These are phyloP conservation scores for Rhizopus arrhizus DNA, from an alignment of 371 early-diverging fungal genomes.

Conservation along the genomic window DNA sequence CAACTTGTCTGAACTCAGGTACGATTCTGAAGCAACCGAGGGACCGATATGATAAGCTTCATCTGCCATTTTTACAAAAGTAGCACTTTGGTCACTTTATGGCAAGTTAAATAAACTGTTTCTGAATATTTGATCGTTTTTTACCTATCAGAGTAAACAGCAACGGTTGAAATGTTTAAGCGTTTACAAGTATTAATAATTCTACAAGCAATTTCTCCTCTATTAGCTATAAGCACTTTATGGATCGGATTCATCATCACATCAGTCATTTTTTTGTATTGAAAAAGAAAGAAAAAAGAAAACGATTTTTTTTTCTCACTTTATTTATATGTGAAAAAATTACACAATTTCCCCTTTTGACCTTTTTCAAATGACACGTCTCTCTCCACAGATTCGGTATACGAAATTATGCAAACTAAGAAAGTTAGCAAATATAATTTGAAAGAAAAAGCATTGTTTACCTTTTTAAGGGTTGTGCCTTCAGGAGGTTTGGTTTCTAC, in stretches of 20 bases:
- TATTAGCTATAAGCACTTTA: slow-evolving; percentile 95
- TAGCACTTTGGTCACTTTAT: slow-evolving; percentile 78
- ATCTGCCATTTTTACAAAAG: slow-evolving; percentile 84
- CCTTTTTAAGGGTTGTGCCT: slow-evolving; percentile 86
- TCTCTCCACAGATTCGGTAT: slow-evolving; percentile 9
- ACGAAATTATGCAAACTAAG: slow-evolving; percentile 21
- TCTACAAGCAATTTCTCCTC: slow-evolving; percentile 95
- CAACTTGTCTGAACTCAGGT: slow-evolving; percentile 68
- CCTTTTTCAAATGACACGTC: slow-evolving; percentile 3
- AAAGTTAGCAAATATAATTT: background rate
- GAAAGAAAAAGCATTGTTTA: slow-evolving; percentile 13
- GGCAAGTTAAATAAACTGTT: background rate
- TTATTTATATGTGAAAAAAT: slow-evolving; percentile 17
- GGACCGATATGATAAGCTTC: slow-evolving; percentile 78
- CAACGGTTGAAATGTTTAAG: slow-evolving; percentile 88
- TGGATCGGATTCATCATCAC: slow-evolving; percentile 54
- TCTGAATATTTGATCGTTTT: slow-evolving; percentile 5
- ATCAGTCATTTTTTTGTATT: background rate
- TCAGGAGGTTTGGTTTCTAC: slow-evolving; percentile 91
- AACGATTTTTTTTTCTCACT: background rate
- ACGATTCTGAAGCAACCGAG: slow-evolving; percentile 72
- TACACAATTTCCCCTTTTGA: slow-evolving; percentile 24
- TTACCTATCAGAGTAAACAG: slow-evolving; percentile 89
- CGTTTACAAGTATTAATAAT: slow-evolving; percentile 85
- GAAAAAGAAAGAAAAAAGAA: slow-evolving; percentile 6